These are phyloP conservation scores for Tolypocladium tropicale DNA, from an alignment of 2,329 filamentous ascomycete species.

Conservation along the genomic window DNA sequence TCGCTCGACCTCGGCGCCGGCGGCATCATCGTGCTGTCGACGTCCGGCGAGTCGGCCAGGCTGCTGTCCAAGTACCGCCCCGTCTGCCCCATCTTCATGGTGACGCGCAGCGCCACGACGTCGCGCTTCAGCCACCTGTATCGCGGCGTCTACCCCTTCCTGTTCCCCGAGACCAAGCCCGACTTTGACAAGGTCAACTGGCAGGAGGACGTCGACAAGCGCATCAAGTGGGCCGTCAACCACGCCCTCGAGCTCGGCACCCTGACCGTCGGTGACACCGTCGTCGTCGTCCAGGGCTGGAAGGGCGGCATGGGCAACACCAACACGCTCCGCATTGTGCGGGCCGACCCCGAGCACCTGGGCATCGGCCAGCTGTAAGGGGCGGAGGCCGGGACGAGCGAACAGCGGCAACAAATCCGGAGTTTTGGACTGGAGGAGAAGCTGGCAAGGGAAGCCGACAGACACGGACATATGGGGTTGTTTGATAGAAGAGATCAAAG, in stretches of 20 bases:
- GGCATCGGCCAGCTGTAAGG: conserved; percentile 37
- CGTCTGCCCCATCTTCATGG: conserved; percentile 99
- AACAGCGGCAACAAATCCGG: neutral
- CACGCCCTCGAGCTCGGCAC: conserved; percentile 77
- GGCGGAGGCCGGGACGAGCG: conserved; percentile 1
- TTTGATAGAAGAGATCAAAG: neutral
- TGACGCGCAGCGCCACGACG: conserved; percentile 76
- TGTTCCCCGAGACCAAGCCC: conserved; percentile 86
- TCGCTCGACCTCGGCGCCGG: conserved; percentile 94
- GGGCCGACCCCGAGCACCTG: conserved; percentile 48
- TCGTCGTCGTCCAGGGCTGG: conserved; percentile 84
- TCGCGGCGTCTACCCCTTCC: conserved; percentile 96
- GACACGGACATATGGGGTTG: neutral
- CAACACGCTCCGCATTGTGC: conserved; percentile 63
- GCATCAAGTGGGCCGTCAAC: conserved; percentile 93
- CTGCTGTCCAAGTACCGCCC: conserved; percentile 97
- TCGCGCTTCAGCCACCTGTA: conserved; percentile 91
- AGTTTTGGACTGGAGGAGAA: neutral
- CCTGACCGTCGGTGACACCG: conserved; percentile 59
- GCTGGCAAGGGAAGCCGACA: neutral
- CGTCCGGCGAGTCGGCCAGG: conserved; percentile 87
- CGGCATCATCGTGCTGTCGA: conserved; percentile 92
- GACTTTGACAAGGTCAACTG: conserved; percentile 89
- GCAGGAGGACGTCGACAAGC: conserved; percentile 97
- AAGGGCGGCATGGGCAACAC: conserved; percentile 87